Percentiles rank a stretch among this genome's conserved stretches.
Evolutionary conservation across 768 basidiomycete species (phyloP).

Genomic region (Russula foetens): DNA sequence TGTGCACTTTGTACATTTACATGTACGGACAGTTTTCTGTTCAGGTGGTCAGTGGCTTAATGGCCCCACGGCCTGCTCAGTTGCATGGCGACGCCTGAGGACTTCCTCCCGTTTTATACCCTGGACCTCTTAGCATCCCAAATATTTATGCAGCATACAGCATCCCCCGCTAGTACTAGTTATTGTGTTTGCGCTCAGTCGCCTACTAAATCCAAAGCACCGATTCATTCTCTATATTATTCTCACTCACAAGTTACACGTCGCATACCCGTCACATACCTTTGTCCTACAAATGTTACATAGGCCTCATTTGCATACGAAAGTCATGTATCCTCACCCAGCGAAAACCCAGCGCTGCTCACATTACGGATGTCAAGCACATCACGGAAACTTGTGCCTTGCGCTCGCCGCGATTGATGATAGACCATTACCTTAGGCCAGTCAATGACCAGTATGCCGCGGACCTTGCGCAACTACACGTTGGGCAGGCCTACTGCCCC

Average conservation of each 20-base stretch:
- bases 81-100: neutral
- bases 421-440: neutral
- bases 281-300: neutral
- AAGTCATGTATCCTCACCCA: neutral
- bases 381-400: neutral
- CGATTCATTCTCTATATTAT: neutral
- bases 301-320: neutral
- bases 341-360: constrained; percentile 12
- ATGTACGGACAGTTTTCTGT: neutral
- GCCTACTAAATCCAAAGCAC: neutral
- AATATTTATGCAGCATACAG: neutral
- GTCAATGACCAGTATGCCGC: neutral
- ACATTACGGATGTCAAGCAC: neutral
- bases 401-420: neutral
- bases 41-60: neutral
- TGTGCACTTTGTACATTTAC: neutral
- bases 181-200: neutral
- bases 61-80: neutral
- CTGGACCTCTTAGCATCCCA: neutral
- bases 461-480: constrained; percentile 6
- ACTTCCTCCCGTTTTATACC: neutral
- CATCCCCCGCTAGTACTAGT: neutral
- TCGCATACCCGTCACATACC: too few species aligned
- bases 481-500: neutral
- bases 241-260: neutral